Percentiles rank a stretch among this genome's conserved stretches.
Conservation (phyloP, 371 early-diverging fungal species). For the Mortierella sp. region DNA sequence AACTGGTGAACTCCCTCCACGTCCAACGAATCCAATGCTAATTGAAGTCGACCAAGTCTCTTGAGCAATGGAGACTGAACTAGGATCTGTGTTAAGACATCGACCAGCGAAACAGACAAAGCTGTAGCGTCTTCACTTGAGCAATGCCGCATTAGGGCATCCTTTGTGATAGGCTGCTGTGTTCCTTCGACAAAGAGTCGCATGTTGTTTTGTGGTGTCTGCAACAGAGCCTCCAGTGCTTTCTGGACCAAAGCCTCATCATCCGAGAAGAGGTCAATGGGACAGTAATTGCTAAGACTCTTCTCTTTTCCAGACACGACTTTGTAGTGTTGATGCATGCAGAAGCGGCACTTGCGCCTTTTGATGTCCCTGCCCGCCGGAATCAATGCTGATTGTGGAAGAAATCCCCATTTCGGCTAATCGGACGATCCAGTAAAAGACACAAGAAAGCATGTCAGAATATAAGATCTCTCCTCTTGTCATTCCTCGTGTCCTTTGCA, state of each 20-base stretch:
- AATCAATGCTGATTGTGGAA: constrained; percentile 30
- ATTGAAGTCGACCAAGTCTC: constrained; percentile 38
- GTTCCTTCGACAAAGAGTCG: constrained; percentile 41
- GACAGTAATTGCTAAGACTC: constrained; percentile 37
- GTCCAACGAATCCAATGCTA: constrained; percentile 39
- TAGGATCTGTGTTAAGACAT: constrained; percentile 29
- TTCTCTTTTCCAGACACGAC: constrained; percentile 9
- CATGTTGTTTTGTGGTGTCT: constrained; percentile 46
- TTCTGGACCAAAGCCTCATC: constrained; percentile 19
- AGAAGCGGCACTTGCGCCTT: constrained; percentile 45
- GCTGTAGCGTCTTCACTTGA: not conserved
- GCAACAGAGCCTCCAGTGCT: constrained; percentile 22
- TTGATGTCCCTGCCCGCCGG: constrained; percentile 26
- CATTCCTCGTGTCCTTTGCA: not conserved
- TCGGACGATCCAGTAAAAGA: not conserved
- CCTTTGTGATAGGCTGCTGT: constrained; percentile 13
- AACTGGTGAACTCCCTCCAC: constrained; percentile 31
- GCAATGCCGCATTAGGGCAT: constrained; percentile 4
- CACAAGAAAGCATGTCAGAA: not conserved
- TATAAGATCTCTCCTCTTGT: not conserved
- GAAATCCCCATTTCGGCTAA: constrained; percentile 53
- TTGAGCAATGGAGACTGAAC: constrained; percentile 26
- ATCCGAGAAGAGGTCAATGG: constrained; percentile 43
- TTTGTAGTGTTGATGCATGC: constrained; percentile 49
- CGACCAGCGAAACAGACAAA: constrained; percentile 1